Evolutionary conservation across 257 asterid genomes (phyloP).

Genomic region (Solanum sejunctum): DNA sequence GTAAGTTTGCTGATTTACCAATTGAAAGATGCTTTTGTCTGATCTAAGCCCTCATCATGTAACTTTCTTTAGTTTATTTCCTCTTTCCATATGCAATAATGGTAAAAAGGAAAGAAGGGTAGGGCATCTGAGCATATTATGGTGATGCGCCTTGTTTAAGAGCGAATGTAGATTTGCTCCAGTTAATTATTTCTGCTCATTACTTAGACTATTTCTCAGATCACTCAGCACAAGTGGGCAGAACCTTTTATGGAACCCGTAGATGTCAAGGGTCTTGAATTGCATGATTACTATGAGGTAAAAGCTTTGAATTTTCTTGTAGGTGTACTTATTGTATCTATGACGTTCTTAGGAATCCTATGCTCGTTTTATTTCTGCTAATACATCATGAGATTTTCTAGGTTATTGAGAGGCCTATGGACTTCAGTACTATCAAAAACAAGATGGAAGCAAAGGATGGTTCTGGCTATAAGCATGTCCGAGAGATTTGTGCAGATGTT

Average conservation of each 20-base stretch:
- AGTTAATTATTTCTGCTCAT: neutral
- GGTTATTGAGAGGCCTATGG: slow-evolving; percentile 98
- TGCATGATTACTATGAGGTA: slow-evolving; percentile 76
- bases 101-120: neutral
- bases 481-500: slow-evolving; percentile 80
- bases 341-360: neutral
- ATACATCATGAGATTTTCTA: slow-evolving; percentile 5
- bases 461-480: slow-evolving; percentile 66
- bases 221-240: slow-evolving; percentile 82
- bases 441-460: slow-evolving; percentile 90
- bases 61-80: neutral
- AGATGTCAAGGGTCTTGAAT: slow-evolving; percentile 83
- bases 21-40: neutral
- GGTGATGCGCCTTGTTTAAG: neutral
- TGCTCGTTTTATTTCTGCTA: neutral
- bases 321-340: neutral
- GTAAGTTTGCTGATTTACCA: neutral
- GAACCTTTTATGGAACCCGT: slow-evolving; percentile 90
- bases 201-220: slow-evolving; percentile 29
- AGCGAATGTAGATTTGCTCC: neutral
- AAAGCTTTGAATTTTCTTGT: neutral
- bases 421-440: slow-evolving; percentile 68
- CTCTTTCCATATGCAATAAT: neutral
- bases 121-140: neutral
- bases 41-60: neutral